Percentiles rank a stretch among this genome's conserved stretches.
phyloP scores from a whole-genome alignment of 768 basidiomycete species.

The Mycena belliarum region DNA sequence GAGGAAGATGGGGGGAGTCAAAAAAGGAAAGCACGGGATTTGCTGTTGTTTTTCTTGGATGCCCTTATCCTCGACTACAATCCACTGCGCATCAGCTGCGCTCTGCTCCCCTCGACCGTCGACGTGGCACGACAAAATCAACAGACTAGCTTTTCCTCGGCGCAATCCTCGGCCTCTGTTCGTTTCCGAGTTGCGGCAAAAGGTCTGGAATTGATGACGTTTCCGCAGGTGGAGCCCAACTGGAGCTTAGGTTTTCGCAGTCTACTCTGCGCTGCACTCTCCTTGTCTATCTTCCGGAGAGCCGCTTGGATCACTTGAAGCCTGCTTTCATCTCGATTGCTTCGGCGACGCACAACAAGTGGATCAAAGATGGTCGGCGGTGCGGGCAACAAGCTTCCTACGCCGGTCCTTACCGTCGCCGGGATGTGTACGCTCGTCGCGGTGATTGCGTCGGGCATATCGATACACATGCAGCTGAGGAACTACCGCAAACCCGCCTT shows the following conservation, averaged over 20 bases:
- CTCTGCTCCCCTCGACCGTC: too few relatives aligned
- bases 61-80: too few relatives aligned
- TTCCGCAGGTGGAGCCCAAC: slow-evolving; percentile 11
- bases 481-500: slow-evolving; percentile 83
- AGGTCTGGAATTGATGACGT: slow-evolving; percentile 11
- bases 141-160: too few relatives aligned
- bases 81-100: too few relatives aligned
- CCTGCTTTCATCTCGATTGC: not conserved
- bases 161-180: not conserved
- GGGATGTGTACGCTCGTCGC: slow-evolving; percentile 69
- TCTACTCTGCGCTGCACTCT: not conserved
- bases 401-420: slow-evolving; percentile 58
- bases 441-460: slow-evolving; percentile 69
- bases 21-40: too few relatives aligned
- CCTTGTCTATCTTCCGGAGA: not conserved
- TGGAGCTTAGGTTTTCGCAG: not conserved
- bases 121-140: too few relatives aligned
- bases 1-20: too few relatives aligned
- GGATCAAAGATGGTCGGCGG: slow-evolving; percentile 28
- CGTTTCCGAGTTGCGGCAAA: too few relatives aligned
- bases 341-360: not conserved
- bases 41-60: too few relatives aligned
- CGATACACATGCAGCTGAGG: slow-evolving; percentile 79
- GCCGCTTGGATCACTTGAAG: not conserved
- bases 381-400: slow-evolving; percentile 61